These are phyloP conservation scores for Hericium rajendrae DNA, from an alignment of 768 basidiomycete species.

Conservation along the genomic window DNA sequence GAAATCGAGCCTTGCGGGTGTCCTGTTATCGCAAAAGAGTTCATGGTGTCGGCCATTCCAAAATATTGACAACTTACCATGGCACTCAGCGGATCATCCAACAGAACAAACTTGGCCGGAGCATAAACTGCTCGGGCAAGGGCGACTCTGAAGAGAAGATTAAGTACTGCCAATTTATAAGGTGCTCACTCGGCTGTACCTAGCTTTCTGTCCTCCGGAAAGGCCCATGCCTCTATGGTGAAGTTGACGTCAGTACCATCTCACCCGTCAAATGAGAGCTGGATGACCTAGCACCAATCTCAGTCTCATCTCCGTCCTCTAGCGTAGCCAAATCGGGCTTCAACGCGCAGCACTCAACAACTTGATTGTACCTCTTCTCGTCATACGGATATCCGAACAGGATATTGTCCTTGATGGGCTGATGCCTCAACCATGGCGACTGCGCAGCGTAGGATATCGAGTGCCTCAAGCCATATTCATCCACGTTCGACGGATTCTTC, in stretches of 20 bases:
- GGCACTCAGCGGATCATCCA: constrained; percentile 77
- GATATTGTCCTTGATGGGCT: constrained; percentile 52
- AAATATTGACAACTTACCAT: constrained; percentile 40
- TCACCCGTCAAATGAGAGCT: neutral
- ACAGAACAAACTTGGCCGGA: constrained; percentile 38
- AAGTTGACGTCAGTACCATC: neutral
- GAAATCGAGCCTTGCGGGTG: constrained; percentile 53
- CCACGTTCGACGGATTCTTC: constrained; percentile 53
- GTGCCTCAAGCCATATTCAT: constrained; percentile 52
- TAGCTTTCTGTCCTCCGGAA: constrained; percentile 77
- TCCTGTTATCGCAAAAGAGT: constrained; percentile 33
- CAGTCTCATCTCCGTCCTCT: constrained; percentile 79
- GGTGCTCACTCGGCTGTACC: constrained; percentile 31
- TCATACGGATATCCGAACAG: constrained; percentile 46
- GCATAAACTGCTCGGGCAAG: constrained; percentile 79
- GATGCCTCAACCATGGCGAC: constrained; percentile 34
- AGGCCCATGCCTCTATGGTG: constrained; percentile 53
- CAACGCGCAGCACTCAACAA: constrained; percentile 78
- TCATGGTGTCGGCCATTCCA: neutral
- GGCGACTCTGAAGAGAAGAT: constrained; percentile 46
- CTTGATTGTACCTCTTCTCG: constrained; percentile 62
- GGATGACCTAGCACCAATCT: constrained; percentile 61
- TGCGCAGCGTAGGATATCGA: constrained; percentile 39
- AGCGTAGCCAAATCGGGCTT: constrained; percentile 71
- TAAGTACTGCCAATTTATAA: neutral